phyloP scores from a whole-genome alignment of 371 early-diverging fungal species.

The Capillidium heterosporum region DNA sequence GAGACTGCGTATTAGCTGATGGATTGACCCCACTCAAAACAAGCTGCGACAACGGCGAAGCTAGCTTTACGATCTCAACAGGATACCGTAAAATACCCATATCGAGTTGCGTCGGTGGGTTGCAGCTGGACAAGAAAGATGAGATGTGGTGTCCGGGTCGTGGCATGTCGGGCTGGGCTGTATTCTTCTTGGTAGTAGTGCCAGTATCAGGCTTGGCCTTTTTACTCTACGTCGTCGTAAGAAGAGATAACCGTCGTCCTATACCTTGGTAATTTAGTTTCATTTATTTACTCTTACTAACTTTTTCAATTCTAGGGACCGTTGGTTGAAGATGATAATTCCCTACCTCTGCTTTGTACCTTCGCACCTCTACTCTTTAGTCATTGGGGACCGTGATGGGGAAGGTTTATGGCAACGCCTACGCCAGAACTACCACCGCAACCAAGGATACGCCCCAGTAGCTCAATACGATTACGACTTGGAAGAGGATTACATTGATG shows the following conservation, averaged over 20 bases:
- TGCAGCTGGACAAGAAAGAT: background rate
- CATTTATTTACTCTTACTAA: background rate
- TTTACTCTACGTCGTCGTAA: background rate
- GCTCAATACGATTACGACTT: slow-evolving; percentile 6
- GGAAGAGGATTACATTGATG: slow-evolving; percentile 4
- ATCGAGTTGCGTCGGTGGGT: background rate
- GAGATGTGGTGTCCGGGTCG: background rate
- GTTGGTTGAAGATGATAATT: background rate
- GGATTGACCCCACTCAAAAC: slow-evolving; percentile 15
- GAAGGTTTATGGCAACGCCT: background rate
- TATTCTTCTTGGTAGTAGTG: background rate
- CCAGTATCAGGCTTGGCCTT: background rate
- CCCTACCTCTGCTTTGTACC: slow-evolving; percentile 3
- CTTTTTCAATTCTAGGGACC: background rate
- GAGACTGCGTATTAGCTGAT: slow-evolving; percentile 39
- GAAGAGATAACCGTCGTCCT: background rate
- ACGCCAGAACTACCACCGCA: background rate
- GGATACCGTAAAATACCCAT: slow-evolving; percentile 1
- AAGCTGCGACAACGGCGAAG: background rate
- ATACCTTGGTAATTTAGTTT: background rate
- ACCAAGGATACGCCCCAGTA: background rate
- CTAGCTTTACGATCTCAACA: background rate
- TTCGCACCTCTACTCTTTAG: background rate
- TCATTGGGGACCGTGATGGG: background rate
- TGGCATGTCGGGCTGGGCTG: background rate